phyloP scores from a whole-genome alignment of 257 asterid species.

The Solanum virginianum region DNA sequence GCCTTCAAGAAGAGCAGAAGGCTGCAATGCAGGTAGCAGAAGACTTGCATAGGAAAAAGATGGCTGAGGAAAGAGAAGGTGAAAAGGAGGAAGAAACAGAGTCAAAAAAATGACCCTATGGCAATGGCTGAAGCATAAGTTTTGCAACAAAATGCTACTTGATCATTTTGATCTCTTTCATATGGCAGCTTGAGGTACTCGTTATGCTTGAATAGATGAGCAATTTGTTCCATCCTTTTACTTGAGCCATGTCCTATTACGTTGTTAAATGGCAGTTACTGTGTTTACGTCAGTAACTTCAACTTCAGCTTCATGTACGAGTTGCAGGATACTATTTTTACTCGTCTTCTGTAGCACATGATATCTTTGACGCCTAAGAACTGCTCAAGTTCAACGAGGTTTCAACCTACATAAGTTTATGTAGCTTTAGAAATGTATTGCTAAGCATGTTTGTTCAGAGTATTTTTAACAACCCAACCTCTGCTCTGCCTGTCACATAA shows the following conservation, averaged over 20 bases:
- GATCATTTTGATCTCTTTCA: not conserved
- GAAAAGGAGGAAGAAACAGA: slow-evolving; percentile 55
- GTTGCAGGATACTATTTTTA: not conserved
- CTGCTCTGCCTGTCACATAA: not conserved
- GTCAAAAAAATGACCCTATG: slow-evolving; percentile 46
- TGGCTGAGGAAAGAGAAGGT: slow-evolving; percentile 83
- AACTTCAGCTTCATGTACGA: not conserved
- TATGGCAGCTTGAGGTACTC: not conserved
- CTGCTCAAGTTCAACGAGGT: not conserved
- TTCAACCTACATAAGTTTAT: not conserved
- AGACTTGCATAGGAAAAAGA: slow-evolving; percentile 77
- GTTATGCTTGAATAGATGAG: not conserved
- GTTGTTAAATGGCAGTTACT: not conserved
- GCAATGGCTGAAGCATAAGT: slow-evolving; percentile 65
- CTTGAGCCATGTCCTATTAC: not conserved
- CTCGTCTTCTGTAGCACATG: not conserved
- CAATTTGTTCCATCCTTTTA: not conserved
- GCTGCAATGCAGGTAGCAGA: slow-evolving; percentile 74
- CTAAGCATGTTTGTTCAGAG: not conserved
- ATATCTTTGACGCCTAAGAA: not conserved
- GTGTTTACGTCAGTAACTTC: not conserved
- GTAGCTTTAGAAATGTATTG: not conserved
- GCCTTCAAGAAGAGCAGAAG: slow-evolving; percentile 69
- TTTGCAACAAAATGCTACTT: slow-evolving; percentile 40
- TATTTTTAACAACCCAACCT: not conserved